These are phyloP conservation scores for Komagataella populi DNA, from an alignment of 805 yeast genomes.

Conservation along the genomic window DNA sequence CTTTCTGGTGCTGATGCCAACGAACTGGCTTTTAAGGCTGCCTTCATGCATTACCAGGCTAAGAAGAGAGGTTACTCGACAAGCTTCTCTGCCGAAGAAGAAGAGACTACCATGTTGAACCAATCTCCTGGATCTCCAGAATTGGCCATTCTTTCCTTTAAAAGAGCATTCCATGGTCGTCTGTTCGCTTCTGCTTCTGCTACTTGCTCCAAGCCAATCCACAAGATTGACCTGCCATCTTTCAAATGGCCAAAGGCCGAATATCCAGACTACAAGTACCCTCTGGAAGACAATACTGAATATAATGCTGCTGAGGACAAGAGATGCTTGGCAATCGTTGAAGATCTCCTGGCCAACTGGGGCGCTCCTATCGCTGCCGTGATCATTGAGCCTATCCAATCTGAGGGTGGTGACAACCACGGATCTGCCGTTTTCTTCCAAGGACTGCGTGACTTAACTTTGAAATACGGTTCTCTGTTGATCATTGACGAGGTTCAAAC, in stretches of 20 bases:
- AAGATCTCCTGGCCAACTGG: constrained; percentile 21
- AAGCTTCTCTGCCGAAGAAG: constrained; percentile 32
- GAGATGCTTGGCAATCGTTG: constrained; percentile 30
- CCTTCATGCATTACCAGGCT: constrained; percentile 50
- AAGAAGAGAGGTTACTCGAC: constrained; percentile 30
- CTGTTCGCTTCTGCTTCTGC: constrained; percentile 42
- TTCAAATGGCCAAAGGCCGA: constrained; percentile 45
- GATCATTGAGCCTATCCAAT: constrained; percentile 49
- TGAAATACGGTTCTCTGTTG: constrained; percentile 41
- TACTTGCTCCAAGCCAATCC: constrained; percentile 42
- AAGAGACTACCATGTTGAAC: constrained; percentile 34
- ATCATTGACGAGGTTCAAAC: constrained; percentile 67
- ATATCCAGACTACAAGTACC: constrained; percentile 76
- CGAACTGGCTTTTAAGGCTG: constrained; percentile 61
- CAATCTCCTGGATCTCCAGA: constrained; percentile 39
- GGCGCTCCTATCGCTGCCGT: constrained; percentile 36
- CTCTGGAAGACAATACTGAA: constrained; percentile 52
- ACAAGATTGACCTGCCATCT: constrained; percentile 46
- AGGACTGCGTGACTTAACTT: constrained; percentile 44
- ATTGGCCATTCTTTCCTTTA: constrained; percentile 37
- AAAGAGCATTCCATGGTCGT: constrained; percentile 43
- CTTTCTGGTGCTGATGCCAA: constrained; percentile 59
- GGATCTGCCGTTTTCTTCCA: constrained; percentile 51
- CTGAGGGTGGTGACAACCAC: constrained; percentile 71
- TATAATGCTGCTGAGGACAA: constrained; percentile 35